Conservation (phyloP, 176 grass and related monocot species). For the Hordeum vulgare region MorexV3_pseudomolecules_assembly NC_058522.1:117596693-117597192, state of each 20-base stretch:
- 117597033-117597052: not conserved
- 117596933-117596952: too few species aligned
- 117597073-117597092: not conserved
- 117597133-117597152: slow-evolving; percentile 6
- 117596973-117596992: not conserved
- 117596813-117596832: too few species aligned
- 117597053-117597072: not conserved
- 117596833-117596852: too few species aligned
- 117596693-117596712: not conserved
- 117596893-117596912: too few species aligned
- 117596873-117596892: too few species aligned
- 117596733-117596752: not conserved
- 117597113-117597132: not conserved
- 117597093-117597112: not conserved
- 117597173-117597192: not conserved
- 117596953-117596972: not conserved
- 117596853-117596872: too few species aligned
- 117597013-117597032: slow-evolving; percentile 3
- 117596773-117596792: too few species aligned
- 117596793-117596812: too few species aligned
- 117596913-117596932: not conserved
- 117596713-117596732: slow-evolving; percentile 7
- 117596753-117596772: too few species aligned
- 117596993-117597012: too few species aligned
- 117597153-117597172: not conserved